phyloP scores from a whole-genome alignment of 352 stramenopile species.

The Phytophthora pistaciae region DNA sequence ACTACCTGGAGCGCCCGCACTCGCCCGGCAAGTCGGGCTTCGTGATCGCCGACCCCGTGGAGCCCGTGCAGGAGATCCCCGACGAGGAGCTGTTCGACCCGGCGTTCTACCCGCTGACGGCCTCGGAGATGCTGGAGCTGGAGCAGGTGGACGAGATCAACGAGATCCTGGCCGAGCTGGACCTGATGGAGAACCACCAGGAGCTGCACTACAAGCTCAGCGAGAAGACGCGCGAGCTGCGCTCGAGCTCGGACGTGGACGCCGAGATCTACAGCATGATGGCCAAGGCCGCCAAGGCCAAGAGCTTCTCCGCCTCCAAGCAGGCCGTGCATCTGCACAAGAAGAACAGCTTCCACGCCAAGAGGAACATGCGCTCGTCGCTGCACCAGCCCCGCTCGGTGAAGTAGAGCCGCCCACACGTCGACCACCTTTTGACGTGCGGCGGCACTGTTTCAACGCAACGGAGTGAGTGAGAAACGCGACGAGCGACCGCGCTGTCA shows the following conservation, averaged over 20 bases:
- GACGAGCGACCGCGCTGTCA: slow-evolving; percentile 12
- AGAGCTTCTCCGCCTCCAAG: slow-evolving; percentile 43
- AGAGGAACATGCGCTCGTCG: slow-evolving; percentile 58
- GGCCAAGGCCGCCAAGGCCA: slow-evolving; percentile 58
- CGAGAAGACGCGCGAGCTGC: slow-evolving; percentile 67
- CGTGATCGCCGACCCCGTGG: slow-evolving; percentile 69
- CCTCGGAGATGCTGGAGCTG: slow-evolving; percentile 69
- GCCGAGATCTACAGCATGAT: slow-evolving; percentile 67
- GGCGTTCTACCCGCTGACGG: slow-evolving; percentile 64
- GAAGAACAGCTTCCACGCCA: slow-evolving; percentile 46
- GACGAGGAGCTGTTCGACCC: slow-evolving; percentile 86
- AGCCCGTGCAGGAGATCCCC: slow-evolving; percentile 59
- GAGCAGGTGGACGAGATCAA: slow-evolving; percentile 87
- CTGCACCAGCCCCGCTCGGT: slow-evolving; percentile 78
- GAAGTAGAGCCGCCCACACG: slow-evolving; percentile 52
- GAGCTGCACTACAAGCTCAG: slow-evolving; percentile 69
- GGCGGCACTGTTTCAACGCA: slow-evolving; percentile 37
- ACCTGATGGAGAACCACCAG: slow-evolving; percentile 82
- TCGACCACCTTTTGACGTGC: slow-evolving; percentile 33
- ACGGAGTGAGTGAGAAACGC: slow-evolving; percentile 41
- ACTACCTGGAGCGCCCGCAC: slow-evolving; percentile 70
- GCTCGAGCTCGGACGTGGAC: slow-evolving; percentile 62
- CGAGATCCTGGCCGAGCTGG: slow-evolving; percentile 78
- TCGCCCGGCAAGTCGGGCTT: slow-evolving; percentile 68
- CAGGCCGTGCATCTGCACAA: slow-evolving; percentile 41